Evolutionary conservation across 257 asterid species (phyloP).

Genomic region (Solanum clarkiae): DNA sequence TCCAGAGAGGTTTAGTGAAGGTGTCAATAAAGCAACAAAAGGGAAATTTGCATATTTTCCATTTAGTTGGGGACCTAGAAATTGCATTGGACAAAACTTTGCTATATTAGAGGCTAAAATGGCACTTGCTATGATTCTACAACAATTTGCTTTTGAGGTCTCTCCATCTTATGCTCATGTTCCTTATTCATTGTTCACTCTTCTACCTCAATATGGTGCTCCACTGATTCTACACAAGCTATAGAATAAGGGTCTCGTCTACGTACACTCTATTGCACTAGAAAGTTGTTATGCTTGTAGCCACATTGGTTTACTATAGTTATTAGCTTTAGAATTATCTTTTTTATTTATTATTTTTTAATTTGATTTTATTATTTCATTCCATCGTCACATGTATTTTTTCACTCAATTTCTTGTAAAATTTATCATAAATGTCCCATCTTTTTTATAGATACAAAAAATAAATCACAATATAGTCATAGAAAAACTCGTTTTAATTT

Average conservation of each 20-base stretch:
- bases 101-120: slow-evolving; percentile 6
- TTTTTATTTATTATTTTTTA: too few relatives aligned
- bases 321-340: too few relatives aligned
- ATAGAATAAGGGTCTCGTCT: not conserved
- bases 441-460: too few relatives aligned
- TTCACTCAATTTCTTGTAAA: too few relatives aligned
- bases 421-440: too few relatives aligned
- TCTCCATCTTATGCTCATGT: slow-evolving; percentile 12
- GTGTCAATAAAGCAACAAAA: slow-evolving; percentile 4
- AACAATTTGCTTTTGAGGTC: slow-evolving; percentile 2
- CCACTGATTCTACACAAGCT: slow-evolving; percentile 2
- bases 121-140: slow-evolving; percentile 1
- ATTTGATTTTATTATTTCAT: too few relatives aligned
- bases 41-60: slow-evolving; percentile 5
- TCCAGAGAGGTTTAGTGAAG: slow-evolving; percentile 11
- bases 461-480: too few relatives aligned
- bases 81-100: slow-evolving; percentile 2
- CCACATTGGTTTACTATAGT: too few relatives aligned
- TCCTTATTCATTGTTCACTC: not conserved
- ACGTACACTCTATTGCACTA: too few relatives aligned
- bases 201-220: slow-evolving; percentile 14
- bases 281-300: too few relatives aligned
- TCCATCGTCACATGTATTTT: too few relatives aligned
- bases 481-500: too few relatives aligned
- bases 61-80: slow-evolving; percentile 12